A percentile compares a stretch with the other conserved stretches of the same genome.
Evolutionary conservation across 2,329 filamentous ascomycete species (phyloP).

Genomic region (Diaporthe aspalathi): DNA sequence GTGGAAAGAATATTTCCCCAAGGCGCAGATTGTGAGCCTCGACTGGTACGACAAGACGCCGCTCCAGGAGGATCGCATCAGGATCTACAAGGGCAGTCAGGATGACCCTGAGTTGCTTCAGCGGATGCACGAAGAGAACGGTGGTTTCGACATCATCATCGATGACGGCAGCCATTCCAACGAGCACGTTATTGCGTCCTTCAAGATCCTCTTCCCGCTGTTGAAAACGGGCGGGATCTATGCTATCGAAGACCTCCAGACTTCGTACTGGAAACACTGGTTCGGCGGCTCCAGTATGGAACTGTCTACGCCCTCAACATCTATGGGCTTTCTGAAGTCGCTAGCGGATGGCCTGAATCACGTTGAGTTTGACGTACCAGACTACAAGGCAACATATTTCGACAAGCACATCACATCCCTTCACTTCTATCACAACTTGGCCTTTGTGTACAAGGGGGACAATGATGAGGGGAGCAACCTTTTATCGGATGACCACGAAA

Average conservation of each 20-base stretch:
- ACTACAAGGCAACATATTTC: not conserved
- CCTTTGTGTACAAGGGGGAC: not conserved
- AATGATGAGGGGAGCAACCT: not conserved
- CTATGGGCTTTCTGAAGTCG: not conserved
- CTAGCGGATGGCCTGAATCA: conserved; percentile 4
- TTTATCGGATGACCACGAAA: not conserved
- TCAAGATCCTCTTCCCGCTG: not conserved
- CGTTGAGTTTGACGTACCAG: not conserved
- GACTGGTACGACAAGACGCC: not conserved
- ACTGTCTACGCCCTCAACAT: not conserved
- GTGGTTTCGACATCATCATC: not conserved
- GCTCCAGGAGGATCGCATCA: conserved; percentile 3
- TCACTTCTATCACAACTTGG: conserved; percentile 6
- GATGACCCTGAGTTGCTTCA: not conserved
- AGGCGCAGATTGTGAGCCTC: not conserved
- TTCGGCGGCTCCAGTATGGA: not conserved
- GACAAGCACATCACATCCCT: conserved; percentile 1
- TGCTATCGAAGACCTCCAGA: not conserved
- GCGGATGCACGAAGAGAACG: not conserved
- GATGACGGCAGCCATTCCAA: conserved; percentile 2
- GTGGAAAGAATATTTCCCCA: conserved; percentile 2
- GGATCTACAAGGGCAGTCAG: not conserved
- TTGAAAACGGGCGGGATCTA: not conserved
- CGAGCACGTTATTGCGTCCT: not conserved
- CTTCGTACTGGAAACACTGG: not conserved